Conservation (phyloP, 2,329 filamentous ascomycete genomes). For the Diaporthe velutina region DNA sequence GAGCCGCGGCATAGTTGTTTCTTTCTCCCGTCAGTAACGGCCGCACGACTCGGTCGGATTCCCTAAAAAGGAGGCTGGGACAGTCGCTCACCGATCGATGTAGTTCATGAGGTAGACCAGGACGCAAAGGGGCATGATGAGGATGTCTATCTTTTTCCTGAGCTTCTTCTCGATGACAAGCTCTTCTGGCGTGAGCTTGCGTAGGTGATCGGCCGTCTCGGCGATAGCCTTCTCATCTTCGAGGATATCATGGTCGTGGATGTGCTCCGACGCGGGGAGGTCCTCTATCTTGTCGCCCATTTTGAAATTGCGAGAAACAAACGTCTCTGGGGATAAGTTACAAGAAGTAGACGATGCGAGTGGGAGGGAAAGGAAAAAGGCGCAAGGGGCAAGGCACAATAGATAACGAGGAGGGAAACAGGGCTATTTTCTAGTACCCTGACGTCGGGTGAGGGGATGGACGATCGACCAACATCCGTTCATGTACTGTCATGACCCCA, state of each 20-base stretch:
- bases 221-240: constrained; percentile 32
- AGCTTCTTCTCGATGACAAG: constrained; percentile 66
- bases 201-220: constrained; percentile 23
- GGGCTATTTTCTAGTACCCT: constrained; percentile 7
- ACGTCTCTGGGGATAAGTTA: no score
- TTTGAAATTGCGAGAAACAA: not conserved
- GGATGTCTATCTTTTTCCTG: constrained; percentile 73
- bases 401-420: no score
- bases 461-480: not conserved
- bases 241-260: constrained; percentile 31
- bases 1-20: constrained; percentile 55
- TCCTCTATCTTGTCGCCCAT: constrained; percentile 36
- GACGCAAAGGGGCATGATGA: constrained; percentile 76
- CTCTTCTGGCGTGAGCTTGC: constrained; percentile 40
- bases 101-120: constrained; percentile 81
- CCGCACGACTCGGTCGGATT: constrained; percentile 31
- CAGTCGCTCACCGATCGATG: constrained; percentile 57
- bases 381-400: not conserved
- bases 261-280: constrained; percentile 29
- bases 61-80: not conserved
- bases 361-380: not conserved
- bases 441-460: constrained; percentile 15
- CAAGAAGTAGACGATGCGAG: not conserved
- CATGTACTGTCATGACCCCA: constrained; percentile 1
- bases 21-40: constrained; percentile 15